phyloP scores from a whole-genome alignment of 129 eudicot species.

The Flaveria ramosissima region DNA sequence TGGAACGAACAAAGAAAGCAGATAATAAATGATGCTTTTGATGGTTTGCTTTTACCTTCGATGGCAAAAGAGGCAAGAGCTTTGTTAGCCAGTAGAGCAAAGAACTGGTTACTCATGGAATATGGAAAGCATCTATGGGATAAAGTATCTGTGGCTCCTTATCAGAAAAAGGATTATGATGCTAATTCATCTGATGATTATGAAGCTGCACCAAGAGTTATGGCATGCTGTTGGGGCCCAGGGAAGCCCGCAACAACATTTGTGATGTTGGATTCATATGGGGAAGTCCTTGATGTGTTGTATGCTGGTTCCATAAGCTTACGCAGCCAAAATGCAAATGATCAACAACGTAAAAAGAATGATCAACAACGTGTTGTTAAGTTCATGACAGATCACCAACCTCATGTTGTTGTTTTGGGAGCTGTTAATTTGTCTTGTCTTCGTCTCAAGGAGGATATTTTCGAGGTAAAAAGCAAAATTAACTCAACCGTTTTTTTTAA shows the following conservation, averaged over 20 bases:
- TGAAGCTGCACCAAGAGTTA: slow-evolving; percentile 88
- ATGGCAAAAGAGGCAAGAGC: slow-evolving; percentile 93
- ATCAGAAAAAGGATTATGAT: slow-evolving; percentile 65
- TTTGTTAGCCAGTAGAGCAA: slow-evolving; percentile 77
- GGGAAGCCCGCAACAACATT: slow-evolving; percentile 96
- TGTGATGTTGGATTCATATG: slow-evolving; percentile 93
- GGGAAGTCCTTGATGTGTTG: slow-evolving; percentile 80
- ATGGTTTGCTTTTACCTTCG: slow-evolving; percentile 65
- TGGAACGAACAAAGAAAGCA: slow-evolving; percentile 97
- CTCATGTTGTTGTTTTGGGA: slow-evolving; percentile 80
- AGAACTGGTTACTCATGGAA: slow-evolving; percentile 62
- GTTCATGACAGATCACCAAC: slow-evolving; percentile 94
- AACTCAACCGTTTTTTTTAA: not conserved
- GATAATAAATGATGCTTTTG: slow-evolving; percentile 79
- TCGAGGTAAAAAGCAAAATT: slow-evolving; percentile 55
- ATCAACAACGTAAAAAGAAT: slow-evolving; percentile 81
- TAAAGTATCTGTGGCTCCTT: slow-evolving; percentile 82
- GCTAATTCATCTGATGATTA: slow-evolving; percentile 50
- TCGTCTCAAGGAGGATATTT: slow-evolving; percentile 72
- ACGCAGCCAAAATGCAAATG: slow-evolving; percentile 66
- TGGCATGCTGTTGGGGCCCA: slow-evolving; percentile 99
- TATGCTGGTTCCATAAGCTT: slow-evolving; percentile 70
- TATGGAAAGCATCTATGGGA: slow-evolving; percentile 80
- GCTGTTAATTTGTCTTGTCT: slow-evolving; percentile 78
- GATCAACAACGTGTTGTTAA: slow-evolving; percentile 78